Percentiles rank a stretch among this genome's conserved stretches.
phyloP scores from a whole-genome alignment of 2,329 filamentous ascomycete species.

The Lecanicillium sp. region DNA sequence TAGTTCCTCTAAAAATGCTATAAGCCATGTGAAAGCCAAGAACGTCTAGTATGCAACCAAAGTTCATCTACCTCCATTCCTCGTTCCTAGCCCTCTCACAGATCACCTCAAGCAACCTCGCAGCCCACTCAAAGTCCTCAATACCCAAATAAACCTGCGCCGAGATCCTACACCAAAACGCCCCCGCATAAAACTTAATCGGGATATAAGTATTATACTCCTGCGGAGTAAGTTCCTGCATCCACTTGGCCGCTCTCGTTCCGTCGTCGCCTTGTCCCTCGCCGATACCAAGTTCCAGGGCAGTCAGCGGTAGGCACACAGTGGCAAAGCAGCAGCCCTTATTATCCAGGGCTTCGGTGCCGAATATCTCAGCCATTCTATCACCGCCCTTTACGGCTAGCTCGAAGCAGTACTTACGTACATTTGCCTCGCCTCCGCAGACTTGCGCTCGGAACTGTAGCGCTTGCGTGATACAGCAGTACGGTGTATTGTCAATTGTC shows the following conservation, averaged over 20 bases:
- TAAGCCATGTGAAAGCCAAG: too few species aligned
- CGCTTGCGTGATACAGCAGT: conserved; percentile 53
- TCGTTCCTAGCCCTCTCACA: conserved; percentile 6
- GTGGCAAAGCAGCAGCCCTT: not conserved
- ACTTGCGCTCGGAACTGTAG: conserved; percentile 53
- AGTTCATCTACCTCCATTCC: not conserved
- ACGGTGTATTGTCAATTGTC: conserved; percentile 57
- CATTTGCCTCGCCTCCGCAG: conserved; percentile 57
- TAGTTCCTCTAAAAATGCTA: too few species aligned
- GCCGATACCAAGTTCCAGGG: conserved; percentile 36
- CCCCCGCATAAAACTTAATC: conserved; percentile 44
- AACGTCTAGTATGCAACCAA: too few species aligned
- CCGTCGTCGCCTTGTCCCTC: conserved; percentile 1
- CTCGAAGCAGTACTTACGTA: conserved; percentile 48
- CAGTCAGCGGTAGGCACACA: not conserved
- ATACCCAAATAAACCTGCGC: conserved; percentile 61
- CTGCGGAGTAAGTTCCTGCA: conserved; percentile 27
- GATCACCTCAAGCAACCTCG: conserved; percentile 32
- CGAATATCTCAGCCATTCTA: conserved; percentile 47
- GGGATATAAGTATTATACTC: conserved; percentile 51
- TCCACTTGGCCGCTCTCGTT: conserved; percentile 18
- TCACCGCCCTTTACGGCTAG: conserved; percentile 50
- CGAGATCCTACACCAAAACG: conserved; percentile 56
- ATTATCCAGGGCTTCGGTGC: not conserved
- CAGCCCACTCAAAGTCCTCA: conserved; percentile 58